Conservation (phyloP, 805 yeast genomes). For the Wickerhamiella occidentalis region DNA sequence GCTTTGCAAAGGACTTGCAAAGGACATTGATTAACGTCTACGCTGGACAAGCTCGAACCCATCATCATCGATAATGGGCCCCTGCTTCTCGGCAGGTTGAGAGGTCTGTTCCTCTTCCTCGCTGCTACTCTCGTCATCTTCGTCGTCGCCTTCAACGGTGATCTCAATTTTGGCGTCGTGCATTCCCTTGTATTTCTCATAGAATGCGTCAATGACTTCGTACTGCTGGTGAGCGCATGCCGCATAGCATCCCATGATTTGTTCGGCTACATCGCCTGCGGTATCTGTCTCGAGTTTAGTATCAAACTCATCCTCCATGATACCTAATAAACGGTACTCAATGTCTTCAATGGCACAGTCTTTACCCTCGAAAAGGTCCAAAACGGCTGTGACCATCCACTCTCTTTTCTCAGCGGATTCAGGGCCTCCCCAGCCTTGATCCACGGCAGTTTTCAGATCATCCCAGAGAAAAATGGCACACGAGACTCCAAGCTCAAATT, state of each 20-base stretch:
- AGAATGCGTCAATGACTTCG: conserved; percentile 41
- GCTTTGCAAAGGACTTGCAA: too few species aligned
- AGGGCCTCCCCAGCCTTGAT: conserved; percentile 91
- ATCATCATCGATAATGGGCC: conserved; percentile 79
- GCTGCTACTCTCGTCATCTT: conserved; percentile 37
- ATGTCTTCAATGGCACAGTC: conserved; percentile 65
- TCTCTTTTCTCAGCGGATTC: conserved; percentile 84
- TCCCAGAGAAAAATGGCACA: conserved; percentile 91
- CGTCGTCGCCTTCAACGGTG: conserved; percentile 43
- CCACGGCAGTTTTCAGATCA: conserved; percentile 76
- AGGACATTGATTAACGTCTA: too few species aligned
- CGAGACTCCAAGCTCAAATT: conserved; percentile 85
- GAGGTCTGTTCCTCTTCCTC: conserved; percentile 30
- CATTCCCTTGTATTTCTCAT: conserved; percentile 40
- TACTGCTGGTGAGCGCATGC: conserved; percentile 47
- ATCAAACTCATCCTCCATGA: conserved; percentile 93
- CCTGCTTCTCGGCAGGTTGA: conserved; percentile 34
- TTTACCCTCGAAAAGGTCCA: conserved; percentile 57
- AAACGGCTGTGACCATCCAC: conserved; percentile 76
- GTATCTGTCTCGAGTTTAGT: conserved; percentile 81
- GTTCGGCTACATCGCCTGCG: conserved; percentile 59
- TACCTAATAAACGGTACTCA: conserved; percentile 74
- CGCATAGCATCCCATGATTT: conserved; percentile 52
- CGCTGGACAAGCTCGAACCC: conserved; percentile 84
- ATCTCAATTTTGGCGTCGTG: conserved; percentile 26